Base-by-base conservation (phyloP, 345 rosid species). In the Dipteronia dyeriana region DNA sequence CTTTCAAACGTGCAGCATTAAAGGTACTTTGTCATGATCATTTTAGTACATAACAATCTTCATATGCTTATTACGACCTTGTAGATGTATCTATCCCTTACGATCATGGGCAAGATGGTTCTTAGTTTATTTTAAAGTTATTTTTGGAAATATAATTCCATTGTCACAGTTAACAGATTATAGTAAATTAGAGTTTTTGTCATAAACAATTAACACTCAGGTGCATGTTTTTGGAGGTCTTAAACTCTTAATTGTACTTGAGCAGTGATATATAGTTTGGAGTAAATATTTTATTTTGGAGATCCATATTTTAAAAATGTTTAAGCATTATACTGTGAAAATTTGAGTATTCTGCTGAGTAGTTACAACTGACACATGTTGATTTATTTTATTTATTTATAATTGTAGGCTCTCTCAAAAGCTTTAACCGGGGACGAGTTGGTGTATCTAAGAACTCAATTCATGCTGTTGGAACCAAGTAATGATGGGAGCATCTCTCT, bases 381-480 rank as follows among this genome's bases (percentile, higher is more conserved):
- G 49, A 9, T 9, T 64, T 64, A 63, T 29, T 38, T 76, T 22
- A 41, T 45, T 76, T 23, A 47, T 31, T 31, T 78, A 70, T 23
- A 39, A 75, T 54, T 85, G 80, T 73, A 92, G 97, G 90, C 95
- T 16, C 86, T 92, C 70, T 88, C 95, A 7, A 92, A 91, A 83
- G 92, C 95, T 25, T 87, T 92, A 85, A 84, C 91, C 0, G 94
- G 87, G 79, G 88, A 92, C 68, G 97, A 91, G 86, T 84, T 92
- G 78, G 85, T 92, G 45, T 91, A 89, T 81, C 90, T 91, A 73
- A 85, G 94, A 85, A 89, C 91, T 66, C 97, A 92, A 60, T 92
- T 86, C 83, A 83, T 75, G 68, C 81, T 90, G 77, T 79, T 92
- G 82, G 91, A 83, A 78, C 97, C 97, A 78, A 88, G 83, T 75